Base-by-base conservation (phyloP, 768 basidiomycete genomes). In the Pisolithus tinctorius region DNA sequence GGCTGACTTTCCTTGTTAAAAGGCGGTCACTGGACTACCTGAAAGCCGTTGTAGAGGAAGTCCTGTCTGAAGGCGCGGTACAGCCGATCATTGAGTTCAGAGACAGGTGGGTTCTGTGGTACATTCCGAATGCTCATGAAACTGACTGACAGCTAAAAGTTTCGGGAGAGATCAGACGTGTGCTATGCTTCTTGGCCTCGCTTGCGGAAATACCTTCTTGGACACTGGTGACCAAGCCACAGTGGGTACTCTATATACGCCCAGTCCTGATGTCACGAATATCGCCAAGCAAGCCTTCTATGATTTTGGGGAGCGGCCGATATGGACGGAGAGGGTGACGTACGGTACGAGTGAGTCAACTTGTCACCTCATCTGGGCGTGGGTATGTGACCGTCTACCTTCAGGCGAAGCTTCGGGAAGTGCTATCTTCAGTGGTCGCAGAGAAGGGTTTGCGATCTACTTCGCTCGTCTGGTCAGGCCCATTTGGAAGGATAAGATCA, bases 151-250 rank as follows among this genome's bases (percentile, higher is more conserved):
- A 14, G 44, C 47, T 20, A 53, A 16, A 58, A 95, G 93, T 62
- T 96, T 88, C 65, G 93, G 93, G 43, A 80, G 91, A 48, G 89
- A 93, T 64, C 89, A 95, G 61, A 87, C 90, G 3, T 94, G 92
- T 59, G 86, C 90, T 5, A 94, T 96, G 88, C 79, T 92, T 16
- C 77, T 95, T 13, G 87, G 84, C 10, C 77, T 97, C 50, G 89
- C 92, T 0, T 79, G 86, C 52, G 88, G 87, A 34, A 93, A 93
- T 65, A 84, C 84, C 1, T 92, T 85, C 67, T 67, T 93, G 49
- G 83, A 87, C 52, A 67, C 72, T 27, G 69, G 70, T n/a, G 79
- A 80, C 45, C 73, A 73, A 47, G 66, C 75, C 23, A 63, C 69
- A 10, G 49, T 68, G 11, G 71, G 79, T 20, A 74, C 68, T 3